Conservation (phyloP, 1,284 basidiomycete genomes). For the Puccinia novopanici region DNA sequence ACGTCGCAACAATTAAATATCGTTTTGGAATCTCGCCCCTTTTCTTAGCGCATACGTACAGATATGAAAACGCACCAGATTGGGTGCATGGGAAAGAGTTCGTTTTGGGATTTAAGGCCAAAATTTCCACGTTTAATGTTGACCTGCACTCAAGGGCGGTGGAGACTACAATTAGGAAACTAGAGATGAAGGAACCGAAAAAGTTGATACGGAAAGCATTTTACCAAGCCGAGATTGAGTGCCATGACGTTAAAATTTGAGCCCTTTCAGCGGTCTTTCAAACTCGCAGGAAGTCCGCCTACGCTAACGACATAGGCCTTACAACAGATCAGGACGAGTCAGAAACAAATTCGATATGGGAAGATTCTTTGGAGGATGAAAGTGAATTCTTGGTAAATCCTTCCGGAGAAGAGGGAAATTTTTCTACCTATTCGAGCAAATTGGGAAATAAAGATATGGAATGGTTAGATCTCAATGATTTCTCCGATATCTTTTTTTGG, state of each 20-base stretch:
- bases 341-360: slow-evolving; percentile 50
- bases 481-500: slow-evolving; percentile 56
- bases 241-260: slow-evolving; percentile 76
- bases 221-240: slow-evolving; percentile 84
- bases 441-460: slow-evolving; percentile 52
- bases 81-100: slow-evolving; percentile 78
- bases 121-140: slow-evolving; percentile 76
- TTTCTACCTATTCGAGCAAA: slow-evolving; percentile 9
- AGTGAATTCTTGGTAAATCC: slow-evolving; percentile 36
- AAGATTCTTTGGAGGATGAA: slow-evolving; percentile 35
- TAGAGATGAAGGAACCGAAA: slow-evolving; percentile 62
- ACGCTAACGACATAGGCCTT: slow-evolving; percentile 48
- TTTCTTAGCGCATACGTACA: slow-evolving; percentile 84
- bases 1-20: slow-evolving; percentile 91
- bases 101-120: slow-evolving; percentile 79
- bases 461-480: slow-evolving; percentile 58
- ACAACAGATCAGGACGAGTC: slow-evolving; percentile 43
- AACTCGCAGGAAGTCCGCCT: slow-evolving; percentile 67
- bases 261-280: slow-evolving; percentile 75
- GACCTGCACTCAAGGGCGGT: slow-evolving; percentile 92
- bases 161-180: slow-evolving; percentile 65
- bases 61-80: slow-evolving; percentile 72
- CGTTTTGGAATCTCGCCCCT: slow-evolving; percentile 75
- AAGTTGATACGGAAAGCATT: slow-evolving; percentile 78
- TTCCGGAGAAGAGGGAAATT: slow-evolving; percentile 2